A percentile compares a stretch with the other conserved stretches of the same genome.
Conservation (phyloP, 179 eudicot genomes). For the Gypsophila paniculata region DNA sequence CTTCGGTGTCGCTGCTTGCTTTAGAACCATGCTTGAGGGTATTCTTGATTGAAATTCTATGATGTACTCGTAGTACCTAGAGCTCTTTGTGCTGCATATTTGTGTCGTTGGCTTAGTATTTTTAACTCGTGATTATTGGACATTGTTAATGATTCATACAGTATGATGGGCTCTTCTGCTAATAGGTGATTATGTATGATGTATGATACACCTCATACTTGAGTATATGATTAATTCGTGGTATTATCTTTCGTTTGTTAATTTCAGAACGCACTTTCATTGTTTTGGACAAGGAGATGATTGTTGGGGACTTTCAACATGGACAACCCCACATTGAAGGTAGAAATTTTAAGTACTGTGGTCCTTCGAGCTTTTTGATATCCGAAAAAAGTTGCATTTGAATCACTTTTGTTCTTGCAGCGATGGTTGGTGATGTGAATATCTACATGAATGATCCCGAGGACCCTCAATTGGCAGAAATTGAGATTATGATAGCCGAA, state of each 20-base stretch:
- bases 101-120: not conserved
- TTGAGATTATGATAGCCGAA: slow-evolving; percentile 96
- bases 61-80: not conserved
- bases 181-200: not conserved
- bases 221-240: not conserved
- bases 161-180: not conserved
- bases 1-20: too few relatives aligned
- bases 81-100: not conserved
- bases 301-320: slow-evolving; percentile 49
- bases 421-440: slow-evolving; percentile 96
- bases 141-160: slow-evolving; percentile 3
- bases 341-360: slow-evolving; percentile 14
- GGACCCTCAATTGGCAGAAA: slow-evolving; percentile 65
- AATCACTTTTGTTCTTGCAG: slow-evolving; percentile 25
- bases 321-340: slow-evolving; percentile 78
- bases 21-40: too few relatives aligned
- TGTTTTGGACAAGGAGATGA: slow-evolving; percentile 67
- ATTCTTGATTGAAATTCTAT: not conserved
- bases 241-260: not conserved
- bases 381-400: too few relatives aligned
- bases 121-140: not conserved
- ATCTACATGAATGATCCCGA: slow-evolving; percentile 89
- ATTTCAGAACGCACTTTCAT: slow-evolving; percentile 77
- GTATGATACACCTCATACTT: not conserved
- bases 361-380: not conserved